Evolutionary conservation across 1,284 basidiomycete species (phyloP).

Genomic region (Exobasidium rhododendri): DNA sequence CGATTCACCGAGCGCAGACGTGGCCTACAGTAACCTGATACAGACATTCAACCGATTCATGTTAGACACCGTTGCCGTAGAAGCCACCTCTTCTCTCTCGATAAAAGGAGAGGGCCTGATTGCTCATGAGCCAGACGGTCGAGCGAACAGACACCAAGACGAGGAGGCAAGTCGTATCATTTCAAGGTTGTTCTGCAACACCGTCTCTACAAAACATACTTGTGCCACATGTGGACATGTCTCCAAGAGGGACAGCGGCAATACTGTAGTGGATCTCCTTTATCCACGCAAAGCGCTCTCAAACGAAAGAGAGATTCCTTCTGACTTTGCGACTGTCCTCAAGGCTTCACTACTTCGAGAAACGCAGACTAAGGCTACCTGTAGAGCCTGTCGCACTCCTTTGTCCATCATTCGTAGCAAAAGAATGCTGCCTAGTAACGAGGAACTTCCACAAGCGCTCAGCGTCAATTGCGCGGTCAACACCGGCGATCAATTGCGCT

Average conservation of each 20-base stretch:
- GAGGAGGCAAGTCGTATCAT: not conserved
- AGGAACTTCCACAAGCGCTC: conserved; percentile 73
- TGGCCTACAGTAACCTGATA: conserved; percentile 74
- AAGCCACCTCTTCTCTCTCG: conserved; percentile 18
- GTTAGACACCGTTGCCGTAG: conserved; percentile 61
- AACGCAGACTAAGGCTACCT: conserved; percentile 77
- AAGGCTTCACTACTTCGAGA: conserved; percentile 75
- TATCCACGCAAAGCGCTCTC: conserved; percentile 71
- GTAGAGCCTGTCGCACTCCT: conserved; percentile 72
- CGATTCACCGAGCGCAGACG: conserved; percentile 63
- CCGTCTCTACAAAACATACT: conserved; percentile 57
- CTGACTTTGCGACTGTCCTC: conserved; percentile 71
- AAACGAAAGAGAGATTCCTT: conserved; percentile 60
- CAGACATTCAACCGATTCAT: conserved; percentile 94
- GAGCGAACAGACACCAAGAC: not conserved
- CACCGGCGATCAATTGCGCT: conserved; percentile 69
- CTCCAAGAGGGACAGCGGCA: conserved; percentile 55
- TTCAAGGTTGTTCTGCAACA: not conserved
- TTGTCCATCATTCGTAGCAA: conserved; percentile 70
- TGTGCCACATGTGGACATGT: conserved; percentile 77
- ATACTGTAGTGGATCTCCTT: conserved; percentile 67
- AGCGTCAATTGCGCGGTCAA: conserved; percentile 81
- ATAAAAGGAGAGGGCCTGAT: not conserved
- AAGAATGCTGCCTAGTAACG: conserved; percentile 63
- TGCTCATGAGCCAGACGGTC: not conserved